phyloP scores from a whole-genome alignment of 2,329 filamentous ascomycete species.

The Macroventuria anomochaeta region DNA sequence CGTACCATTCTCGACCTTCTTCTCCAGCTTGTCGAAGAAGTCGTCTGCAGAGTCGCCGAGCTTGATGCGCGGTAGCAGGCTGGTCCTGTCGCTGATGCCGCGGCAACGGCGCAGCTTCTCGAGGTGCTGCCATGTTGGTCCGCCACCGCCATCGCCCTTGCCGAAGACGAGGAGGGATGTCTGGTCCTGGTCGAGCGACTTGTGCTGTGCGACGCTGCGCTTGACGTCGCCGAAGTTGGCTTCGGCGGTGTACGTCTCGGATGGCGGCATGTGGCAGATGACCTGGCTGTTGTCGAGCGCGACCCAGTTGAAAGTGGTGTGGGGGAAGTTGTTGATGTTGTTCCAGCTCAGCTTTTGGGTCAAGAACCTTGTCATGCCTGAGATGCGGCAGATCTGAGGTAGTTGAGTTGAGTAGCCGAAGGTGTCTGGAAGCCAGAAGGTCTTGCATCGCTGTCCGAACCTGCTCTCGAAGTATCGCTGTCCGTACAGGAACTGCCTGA shows the following conservation, averaged over 20 bases:
- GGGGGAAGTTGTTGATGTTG: conserved; percentile 98
- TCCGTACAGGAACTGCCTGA: conserved; percentile 93
- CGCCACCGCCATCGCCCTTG: conserved; percentile 94
- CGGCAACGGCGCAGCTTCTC: conserved; percentile 94
- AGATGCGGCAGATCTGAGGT: conserved; percentile 88
- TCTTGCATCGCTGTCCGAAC: conserved; percentile 86
- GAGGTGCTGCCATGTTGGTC: conserved; percentile 89
- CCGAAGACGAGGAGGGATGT: conserved; percentile 93
- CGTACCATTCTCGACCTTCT: conserved; percentile 70
- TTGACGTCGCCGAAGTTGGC: conserved; percentile 95
- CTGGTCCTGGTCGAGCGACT: conserved; percentile 91
- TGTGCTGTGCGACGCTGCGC: conserved; percentile 88
- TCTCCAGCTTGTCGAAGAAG: conserved; percentile 86
- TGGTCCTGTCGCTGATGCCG: conserved; percentile 86
- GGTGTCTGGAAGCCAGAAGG: conserved; percentile 97
- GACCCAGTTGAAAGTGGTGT: conserved; percentile 99
- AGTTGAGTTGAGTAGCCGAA: conserved; percentile 97
- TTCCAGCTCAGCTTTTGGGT: conserved; percentile 99
- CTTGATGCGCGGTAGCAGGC: conserved; percentile 82
- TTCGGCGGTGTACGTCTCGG: conserved; percentile 93
- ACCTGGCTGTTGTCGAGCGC: conserved; percentile 94
- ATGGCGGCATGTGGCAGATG: conserved; percentile 95
- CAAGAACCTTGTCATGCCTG: conserved; percentile 96
- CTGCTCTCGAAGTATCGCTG: conserved; percentile 93
- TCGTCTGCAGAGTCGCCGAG: conserved; percentile 91